These are phyloP conservation scores for Aspergillus coremiiformis DNA, from an alignment of 495 filamentous ascomycete species.

Conservation along the genomic window DNA sequence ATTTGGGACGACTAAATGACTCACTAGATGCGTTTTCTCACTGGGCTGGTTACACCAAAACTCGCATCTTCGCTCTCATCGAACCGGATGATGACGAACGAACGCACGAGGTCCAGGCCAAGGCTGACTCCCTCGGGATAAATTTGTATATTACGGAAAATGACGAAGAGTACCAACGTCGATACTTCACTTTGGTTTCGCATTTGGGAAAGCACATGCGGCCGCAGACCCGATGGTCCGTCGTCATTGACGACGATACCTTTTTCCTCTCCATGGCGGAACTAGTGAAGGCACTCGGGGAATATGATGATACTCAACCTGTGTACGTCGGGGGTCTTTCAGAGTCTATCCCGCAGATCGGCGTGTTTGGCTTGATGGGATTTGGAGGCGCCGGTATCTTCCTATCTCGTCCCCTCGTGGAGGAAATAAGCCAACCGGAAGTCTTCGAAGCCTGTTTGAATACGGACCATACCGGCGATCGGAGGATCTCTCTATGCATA, in stretches of 20 bases:
- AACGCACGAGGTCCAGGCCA: constrained; percentile 24
- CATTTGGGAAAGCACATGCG: constrained; percentile 42
- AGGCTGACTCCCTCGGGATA: constrained; percentile 40
- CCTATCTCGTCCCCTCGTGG: constrained; percentile 44
- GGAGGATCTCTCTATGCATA: constrained; percentile 47
- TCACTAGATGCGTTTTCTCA: constrained; percentile 51
- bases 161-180: constrained; percentile 41
- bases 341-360: constrained; percentile 45
- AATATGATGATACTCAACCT: constrained; percentile 40
- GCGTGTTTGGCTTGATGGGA: constrained; percentile 44
- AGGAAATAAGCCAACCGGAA: constrained; percentile 27
- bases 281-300: constrained; percentile 38
- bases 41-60: constrained; percentile 52
- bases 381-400: constrained; percentile 58
- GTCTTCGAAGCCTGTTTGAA: constrained; percentile 32
- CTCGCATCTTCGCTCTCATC: constrained; percentile 49
- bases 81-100: constrained; percentile 43
- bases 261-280: constrained; percentile 50
- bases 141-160: constrained; percentile 46
- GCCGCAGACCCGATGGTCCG: constrained; percentile 49
- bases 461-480: constrained; percentile 40
- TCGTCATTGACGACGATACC: constrained; percentile 64
- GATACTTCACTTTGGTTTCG: constrained; percentile 54
- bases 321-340: constrained; percentile 52
- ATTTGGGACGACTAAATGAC: constrained; percentile 45